Percentiles rank a stretch among this genome's conserved stretches.
These are phyloP conservation scores for Flammula alnicola DNA, from an alignment of 1,284 basidiomycete species.

Conservation along the genomic window DNA sequence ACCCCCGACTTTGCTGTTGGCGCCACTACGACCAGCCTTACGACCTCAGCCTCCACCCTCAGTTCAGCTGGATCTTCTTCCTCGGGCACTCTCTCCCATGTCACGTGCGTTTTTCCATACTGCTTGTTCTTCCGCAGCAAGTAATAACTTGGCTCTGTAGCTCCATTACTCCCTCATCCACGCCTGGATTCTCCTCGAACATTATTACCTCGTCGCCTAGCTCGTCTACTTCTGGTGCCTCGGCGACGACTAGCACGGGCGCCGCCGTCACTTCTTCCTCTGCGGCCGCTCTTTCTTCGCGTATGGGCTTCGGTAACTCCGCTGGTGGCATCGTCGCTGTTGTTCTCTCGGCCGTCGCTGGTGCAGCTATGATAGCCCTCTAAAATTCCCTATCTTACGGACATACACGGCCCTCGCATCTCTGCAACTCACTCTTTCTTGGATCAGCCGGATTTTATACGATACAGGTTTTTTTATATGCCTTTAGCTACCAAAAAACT, in stretches of 20 bases:
- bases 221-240: background rate
- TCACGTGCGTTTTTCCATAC: conserved; percentile 9
- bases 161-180: background rate
- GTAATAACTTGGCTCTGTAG: background rate
- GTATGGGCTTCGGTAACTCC: conserved; percentile 29
- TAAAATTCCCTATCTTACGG: conserved; percentile 32
- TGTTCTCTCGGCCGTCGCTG: conserved; percentile 46
- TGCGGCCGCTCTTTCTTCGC: conserved; percentile 25
- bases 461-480: background rate
- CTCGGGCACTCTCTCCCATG: too few relatives aligned
- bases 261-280: conserved; percentile 18
- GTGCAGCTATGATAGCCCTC: conserved; percentile 44
- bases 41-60: conserved; percentile 2
- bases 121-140: background rate
- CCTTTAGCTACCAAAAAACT: too few relatives aligned
- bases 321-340: conserved; percentile 38
- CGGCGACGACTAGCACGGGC: conserved; percentile 7
- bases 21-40: conserved; percentile 26
- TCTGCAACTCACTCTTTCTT: conserved; percentile 7
- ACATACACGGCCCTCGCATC: too few relatives aligned
- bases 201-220: conserved; percentile 1
- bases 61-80: background rate
- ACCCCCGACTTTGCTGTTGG: conserved; percentile 51
- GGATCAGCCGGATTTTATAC: background rate
- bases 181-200: conserved; percentile 2